Evolutionary conservation across 805 yeast species (phyloP), one percentile per base, ranked within the genome.

Genomic region (Spathaspora sp.): DNA sequence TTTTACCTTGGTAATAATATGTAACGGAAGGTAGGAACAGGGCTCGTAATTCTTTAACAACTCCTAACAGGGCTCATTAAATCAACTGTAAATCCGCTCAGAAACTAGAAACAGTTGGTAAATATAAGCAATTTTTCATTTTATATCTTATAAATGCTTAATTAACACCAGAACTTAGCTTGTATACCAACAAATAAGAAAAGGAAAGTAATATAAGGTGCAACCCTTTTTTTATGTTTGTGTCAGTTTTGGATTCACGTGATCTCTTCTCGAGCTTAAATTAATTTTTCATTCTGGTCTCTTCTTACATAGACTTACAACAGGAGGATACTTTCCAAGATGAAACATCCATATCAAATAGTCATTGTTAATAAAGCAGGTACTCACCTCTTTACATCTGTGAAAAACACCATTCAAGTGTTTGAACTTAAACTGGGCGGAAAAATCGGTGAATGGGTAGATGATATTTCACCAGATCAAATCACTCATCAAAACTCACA

Each of bases 281-380:
- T 35, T 35, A 35, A 35, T 35, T 35, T 35, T 35, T 35, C 40
- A 35, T 29, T 11, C 17, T 10, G 14, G 18, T 12, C 14, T 29
- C 32, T 12, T 29, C 32, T n/a, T 29, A 10, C 14, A 35, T 35
- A 35, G 16, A 35, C 14, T 7, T 9, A n/a, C 7, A 14, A 14
- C 18, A 35, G 8, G 35, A 31, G 35, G n/a, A 31, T n/a, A 31
- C 35, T 10, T 11, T 11, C 16, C 32, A 32, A 20, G 16, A 78
- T 85, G 82, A 83, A 83, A 59, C 92, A 88, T 60, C 94, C 94
- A 16, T 81, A 83, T 62, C 93, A 87, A 61, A 72, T 81, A 38
- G 64, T 83, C 2, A 60, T 76, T 2, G 57, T 79, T n/a, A 77
- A 72, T 57, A 60, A 60, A 4, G 63, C 69, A 16, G 85, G 85